These are phyloP conservation scores for Wickerhamomyces xylosicus DNA, from an alignment of 805 yeast genomes.

Conservation along the genomic window DNA sequence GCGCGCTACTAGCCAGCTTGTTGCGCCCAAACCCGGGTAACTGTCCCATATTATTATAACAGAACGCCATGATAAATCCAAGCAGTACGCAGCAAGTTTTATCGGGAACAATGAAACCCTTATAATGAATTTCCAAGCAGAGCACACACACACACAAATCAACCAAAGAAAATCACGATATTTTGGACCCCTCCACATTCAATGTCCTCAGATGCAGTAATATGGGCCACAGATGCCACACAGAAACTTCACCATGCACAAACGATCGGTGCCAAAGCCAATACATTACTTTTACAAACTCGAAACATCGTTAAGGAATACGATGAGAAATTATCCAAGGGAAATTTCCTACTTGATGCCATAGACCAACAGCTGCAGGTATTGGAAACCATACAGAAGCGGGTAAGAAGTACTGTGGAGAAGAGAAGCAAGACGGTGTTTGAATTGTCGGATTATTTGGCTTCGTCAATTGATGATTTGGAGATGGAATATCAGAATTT, in stretches of 20 bases:
- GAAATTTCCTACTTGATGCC: constrained; percentile 35
- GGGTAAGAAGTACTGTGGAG: constrained; percentile 21
- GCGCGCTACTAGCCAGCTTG: too few species aligned
- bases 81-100: too few species aligned
- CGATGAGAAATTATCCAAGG: constrained; percentile 31
- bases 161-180: too few species aligned
- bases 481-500: constrained; percentile 23
- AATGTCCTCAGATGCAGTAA: neutral
- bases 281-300: constrained; percentile 26
- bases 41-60: too few species aligned
- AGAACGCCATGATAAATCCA: too few species aligned
- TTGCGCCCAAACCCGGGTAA: too few species aligned
- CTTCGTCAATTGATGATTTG: constrained; percentile 23
- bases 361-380: constrained; percentile 36
- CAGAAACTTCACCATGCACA: constrained; percentile 38
- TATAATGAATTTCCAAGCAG: too few species aligned
- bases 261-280: constrained; percentile 40
- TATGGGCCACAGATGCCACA: constrained; percentile 37
- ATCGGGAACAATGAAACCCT: too few species aligned
- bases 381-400: constrained; percentile 23
- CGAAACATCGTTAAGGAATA: constrained; percentile 27
- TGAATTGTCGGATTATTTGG: constrained; percentile 15
- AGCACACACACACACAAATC: too few species aligned
- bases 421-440: constrained; percentile 16
- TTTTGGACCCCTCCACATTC: too few species aligned